Evolutionary conservation across 2,329 filamentous ascomycete genomes (phyloP), one percentile per base, ranked within the genome.

Genomic region (Fusarium sp.): DNA sequence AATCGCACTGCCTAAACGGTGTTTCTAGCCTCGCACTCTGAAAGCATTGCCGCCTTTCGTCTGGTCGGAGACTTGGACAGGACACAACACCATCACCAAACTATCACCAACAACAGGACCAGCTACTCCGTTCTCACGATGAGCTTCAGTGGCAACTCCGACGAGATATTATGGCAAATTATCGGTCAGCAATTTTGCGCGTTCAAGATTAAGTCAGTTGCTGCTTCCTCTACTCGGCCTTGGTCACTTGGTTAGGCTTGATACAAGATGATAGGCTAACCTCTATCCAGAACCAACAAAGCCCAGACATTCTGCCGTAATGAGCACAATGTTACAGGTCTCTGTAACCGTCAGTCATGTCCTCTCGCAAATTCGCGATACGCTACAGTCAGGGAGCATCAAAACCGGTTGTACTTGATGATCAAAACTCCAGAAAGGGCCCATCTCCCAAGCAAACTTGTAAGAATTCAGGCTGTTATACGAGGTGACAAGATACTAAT

Each of bases 151-250:
- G 44, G 44, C 4, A 6, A 20, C 10, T 12, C 9, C 8, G 42
- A 44, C 22, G 96, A 98, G 84, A 97, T 98, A 75, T 92, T 98
- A 74, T 99, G 96, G 96, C 92, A 95, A 82, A 94, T 98, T 66
- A 98, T 98, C 77, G 97, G 97, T 84, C 94, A 96, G 84, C 93
- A 96, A 81, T 97, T 96, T 82, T 98, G 96, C 86, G 92, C 93
- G 58, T 98, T 95, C 88, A 98, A 98, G 82, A 87, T 98, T 76
- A 98, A 97, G 91, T 94, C 85, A 77, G 90, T 24, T 78, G 17
- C 35, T 38, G 5, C 20, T 8, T 15, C 10, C 32, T 17, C 36
- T 45, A 28, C 28, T 15, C 24, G 20, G 8, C 30, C 30, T 14
- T 24, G 12, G 17, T 32, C 15, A 12, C 47, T 32, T n/a, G 20